A percentile compares a stretch with the other conserved stretches of the same genome.
Evolutionary conservation across 1,284 basidiomycete genomes (phyloP).

Genomic region (Cryptococcus maquisensis): DNA sequence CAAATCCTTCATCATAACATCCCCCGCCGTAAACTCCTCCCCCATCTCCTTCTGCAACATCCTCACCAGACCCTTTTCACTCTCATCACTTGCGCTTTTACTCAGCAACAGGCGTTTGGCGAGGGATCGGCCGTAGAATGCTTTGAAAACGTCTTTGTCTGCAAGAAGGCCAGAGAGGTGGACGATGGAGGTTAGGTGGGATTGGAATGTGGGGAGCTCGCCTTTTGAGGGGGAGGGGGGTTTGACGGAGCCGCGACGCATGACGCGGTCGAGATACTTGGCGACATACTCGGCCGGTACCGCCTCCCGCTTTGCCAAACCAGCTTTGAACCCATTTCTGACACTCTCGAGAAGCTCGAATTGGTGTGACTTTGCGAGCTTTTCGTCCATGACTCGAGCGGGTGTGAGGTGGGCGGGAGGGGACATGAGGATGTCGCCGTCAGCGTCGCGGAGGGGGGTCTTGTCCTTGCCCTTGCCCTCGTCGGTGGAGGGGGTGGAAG

Average conservation of each 20-base stretch:
- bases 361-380: background rate
- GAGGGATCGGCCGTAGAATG: conserved; percentile 85
- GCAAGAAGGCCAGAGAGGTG: conserved; percentile 76
- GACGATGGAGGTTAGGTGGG: conserved; percentile 69
- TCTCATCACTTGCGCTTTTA: conserved; percentile 83
- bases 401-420: too few species aligned
- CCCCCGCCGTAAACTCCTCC: conserved; percentile 50
- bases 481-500: too few species aligned
- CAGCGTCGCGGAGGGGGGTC: too few species aligned
- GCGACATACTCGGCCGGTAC: conserved; percentile 95
- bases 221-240: conserved; percentile 41
- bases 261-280: conserved; percentile 77
- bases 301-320: conserved; percentile 74
- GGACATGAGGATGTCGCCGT: too few species aligned
- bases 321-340: conserved; percentile 69
- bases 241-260: conserved; percentile 74
- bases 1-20: conserved; percentile 51
- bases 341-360: conserved; percentile 48
- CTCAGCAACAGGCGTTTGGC: conserved; percentile 83
- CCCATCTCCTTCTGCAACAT: conserved; percentile 69
- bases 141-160: conserved; percentile 89
- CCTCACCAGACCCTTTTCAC: conserved; percentile 82
- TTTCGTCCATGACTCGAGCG: too few species aligned
- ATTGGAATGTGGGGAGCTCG: conserved; percentile 67
- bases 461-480: too few species aligned